phyloP scores from a whole-genome alignment of 2,329 filamentous ascomycete species.

The Colletotrichum sp. region DNA sequence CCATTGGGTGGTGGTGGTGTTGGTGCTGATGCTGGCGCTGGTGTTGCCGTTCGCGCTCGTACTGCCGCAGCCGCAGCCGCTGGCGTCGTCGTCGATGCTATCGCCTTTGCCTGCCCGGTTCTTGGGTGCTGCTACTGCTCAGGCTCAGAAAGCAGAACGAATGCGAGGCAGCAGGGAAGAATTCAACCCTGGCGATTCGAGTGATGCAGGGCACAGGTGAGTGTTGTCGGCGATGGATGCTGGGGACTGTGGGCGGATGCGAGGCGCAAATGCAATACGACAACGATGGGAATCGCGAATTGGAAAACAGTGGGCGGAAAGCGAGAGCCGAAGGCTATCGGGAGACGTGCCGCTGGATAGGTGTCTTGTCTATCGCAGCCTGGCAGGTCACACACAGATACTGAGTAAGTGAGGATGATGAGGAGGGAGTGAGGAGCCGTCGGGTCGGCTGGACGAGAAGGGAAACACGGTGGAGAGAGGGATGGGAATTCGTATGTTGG shows the following conservation, averaged over 20 bases:
- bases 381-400: neutral
- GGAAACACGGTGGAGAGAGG: neutral
- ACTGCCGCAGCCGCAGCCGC: conserved; percentile 5
- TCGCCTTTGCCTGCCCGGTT: neutral
- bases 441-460: neutral
- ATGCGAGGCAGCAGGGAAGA: neutral
- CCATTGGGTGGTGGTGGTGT: neutral
- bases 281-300: neutral
- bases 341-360: neutral
- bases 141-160: neutral
- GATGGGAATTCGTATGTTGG: neutral
- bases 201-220: neutral
- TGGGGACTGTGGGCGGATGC: neutral
- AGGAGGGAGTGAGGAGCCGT: neutral
- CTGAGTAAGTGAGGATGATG: neutral
- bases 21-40: neutral
- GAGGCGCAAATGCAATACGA: neutral
- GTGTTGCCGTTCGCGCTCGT: conserved; percentile 1
- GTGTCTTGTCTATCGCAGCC: neutral
- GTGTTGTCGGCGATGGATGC: neutral
- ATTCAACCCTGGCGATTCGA: neutral
- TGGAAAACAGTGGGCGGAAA: neutral
- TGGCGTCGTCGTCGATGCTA: neutral
- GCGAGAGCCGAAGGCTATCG: neutral
- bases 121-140: neutral